phyloP scores from a whole-genome alignment of 164 flowering plant species.

The Tetrastigma voinierianum region DNA sequence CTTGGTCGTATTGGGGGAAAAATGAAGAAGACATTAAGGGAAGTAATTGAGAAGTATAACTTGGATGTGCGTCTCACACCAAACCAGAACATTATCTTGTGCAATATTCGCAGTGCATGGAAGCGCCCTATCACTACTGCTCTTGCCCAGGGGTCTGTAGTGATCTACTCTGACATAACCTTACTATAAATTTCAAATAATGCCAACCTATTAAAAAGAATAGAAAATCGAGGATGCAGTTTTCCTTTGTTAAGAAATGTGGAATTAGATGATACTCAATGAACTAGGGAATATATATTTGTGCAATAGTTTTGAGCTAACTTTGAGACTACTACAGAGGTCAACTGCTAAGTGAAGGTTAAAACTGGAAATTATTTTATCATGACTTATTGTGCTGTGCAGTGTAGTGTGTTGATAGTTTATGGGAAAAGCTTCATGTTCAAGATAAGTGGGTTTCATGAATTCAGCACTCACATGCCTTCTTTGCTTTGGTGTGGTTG shows the following conservation, averaged over 20 bases:
- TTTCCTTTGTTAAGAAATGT: background rate
- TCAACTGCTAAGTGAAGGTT: no score
- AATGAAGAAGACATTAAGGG: conserved; percentile 84
- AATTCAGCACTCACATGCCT: no score
- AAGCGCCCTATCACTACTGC: conserved; percentile 72
- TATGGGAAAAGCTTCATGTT: background rate
- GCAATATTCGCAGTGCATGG: conserved; percentile 74
- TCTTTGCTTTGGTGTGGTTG: background rate
- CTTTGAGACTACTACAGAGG: no score
- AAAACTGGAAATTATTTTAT: no score
- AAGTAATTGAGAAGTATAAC: conserved; percentile 82
- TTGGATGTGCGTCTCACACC: conserved; percentile 87
- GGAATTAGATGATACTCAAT: no score
- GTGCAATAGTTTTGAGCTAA: no score
- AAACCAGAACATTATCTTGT: conserved; percentile 86
- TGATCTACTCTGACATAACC: background rate
- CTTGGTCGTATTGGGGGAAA: conserved; percentile 86
- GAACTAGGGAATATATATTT: no score
- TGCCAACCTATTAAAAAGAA: conserved; percentile 15
- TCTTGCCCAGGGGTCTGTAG: conserved; percentile 90
- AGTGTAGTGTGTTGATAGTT: no score
- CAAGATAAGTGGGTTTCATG: no score
- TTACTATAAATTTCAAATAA: background rate
- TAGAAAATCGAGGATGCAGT: background rate
- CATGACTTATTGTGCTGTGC: no score